Evolutionary conservation across 2,329 filamentous ascomycete species (phyloP).

Genomic region (Neofusicoccum kwambonambiense): DNA sequence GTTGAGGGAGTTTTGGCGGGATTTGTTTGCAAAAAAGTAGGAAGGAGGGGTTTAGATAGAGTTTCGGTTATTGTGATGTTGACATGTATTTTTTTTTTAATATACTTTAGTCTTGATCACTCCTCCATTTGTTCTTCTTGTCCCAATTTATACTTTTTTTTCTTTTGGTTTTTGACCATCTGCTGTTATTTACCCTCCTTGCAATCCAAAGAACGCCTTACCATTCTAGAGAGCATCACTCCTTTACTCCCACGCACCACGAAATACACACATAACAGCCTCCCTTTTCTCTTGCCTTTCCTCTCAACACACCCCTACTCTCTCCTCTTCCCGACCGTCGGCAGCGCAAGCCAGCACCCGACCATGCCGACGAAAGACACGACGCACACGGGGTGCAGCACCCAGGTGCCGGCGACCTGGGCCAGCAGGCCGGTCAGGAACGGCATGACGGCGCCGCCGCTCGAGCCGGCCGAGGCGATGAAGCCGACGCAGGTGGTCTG

Average conservation of each 20-base stretch:
- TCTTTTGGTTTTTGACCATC: too few relatives aligned
- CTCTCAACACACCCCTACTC: constrained; percentile 42
- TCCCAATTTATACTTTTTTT: too few relatives aligned
- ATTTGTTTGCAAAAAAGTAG: constrained; percentile 57
- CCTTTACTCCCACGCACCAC: neutral
- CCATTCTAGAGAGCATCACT: too few relatives aligned
- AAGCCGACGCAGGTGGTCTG: constrained; percentile 65
- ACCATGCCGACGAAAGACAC: constrained; percentile 65
- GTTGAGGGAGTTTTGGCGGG: constrained; percentile 84
- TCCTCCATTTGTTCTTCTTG: too few relatives aligned
- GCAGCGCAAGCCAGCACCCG: constrained; percentile 62
- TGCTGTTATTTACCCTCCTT: too few relatives aligned
- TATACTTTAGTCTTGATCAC: too few relatives aligned
- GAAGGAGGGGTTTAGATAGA: too few relatives aligned
- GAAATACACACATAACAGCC: too few relatives aligned
- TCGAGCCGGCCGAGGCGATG: constrained; percentile 65
- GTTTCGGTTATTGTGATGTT: too few relatives aligned
- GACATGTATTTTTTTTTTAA: too few relatives aligned
- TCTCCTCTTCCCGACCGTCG: constrained; percentile 57
- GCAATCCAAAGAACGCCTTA: too few relatives aligned
- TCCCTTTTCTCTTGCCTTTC: too few relatives aligned
- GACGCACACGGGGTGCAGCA: constrained; percentile 66
- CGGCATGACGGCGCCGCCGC: constrained; percentile 66
- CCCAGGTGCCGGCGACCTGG: constrained; percentile 62
- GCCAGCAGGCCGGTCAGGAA: constrained; percentile 66